These are phyloP conservation scores for Ophiognomonia clavigignenti-juglandacearum DNA, from an alignment of 2,329 filamentous ascomycete species.

Conservation along the genomic window DNA sequence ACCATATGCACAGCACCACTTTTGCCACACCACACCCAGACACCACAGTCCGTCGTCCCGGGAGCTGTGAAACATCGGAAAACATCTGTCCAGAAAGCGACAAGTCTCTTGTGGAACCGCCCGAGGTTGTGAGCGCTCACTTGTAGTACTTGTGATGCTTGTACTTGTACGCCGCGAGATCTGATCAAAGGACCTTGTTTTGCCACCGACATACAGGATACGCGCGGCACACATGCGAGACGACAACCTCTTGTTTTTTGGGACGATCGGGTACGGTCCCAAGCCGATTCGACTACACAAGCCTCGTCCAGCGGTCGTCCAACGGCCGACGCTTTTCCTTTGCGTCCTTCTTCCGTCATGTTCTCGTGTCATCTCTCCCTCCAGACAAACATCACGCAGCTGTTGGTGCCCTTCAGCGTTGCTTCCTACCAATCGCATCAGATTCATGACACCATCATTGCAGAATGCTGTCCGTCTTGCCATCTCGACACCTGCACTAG, in stretches of 20 bases:
- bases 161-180: no score
- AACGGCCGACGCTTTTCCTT: constrained; percentile 1
- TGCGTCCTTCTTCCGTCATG: background rate
- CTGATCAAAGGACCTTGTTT: no score
- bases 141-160: constrained; percentile 3
- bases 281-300: no score
- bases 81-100: background rate
- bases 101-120: constrained; percentile 1
- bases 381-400: constrained; percentile 12
- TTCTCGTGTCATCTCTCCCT: background rate
- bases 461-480: background rate
- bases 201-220: no score
- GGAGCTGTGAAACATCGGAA: background rate
- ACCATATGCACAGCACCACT: background rate
- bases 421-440: constrained; percentile 1
- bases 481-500: no score
- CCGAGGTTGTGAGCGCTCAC: constrained; percentile 8
- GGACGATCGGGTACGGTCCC: constrained; percentile 1
- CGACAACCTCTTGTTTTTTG: no score
- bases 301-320: constrained; percentile 2
- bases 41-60: constrained; percentile 3
- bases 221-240: no score
- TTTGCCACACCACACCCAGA: no score
- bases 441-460: background rate
- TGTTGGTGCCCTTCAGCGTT: constrained; percentile 6